Conservation (phyloP, 164 flowering plant genomes). For the Annona cherimola region DNA sequence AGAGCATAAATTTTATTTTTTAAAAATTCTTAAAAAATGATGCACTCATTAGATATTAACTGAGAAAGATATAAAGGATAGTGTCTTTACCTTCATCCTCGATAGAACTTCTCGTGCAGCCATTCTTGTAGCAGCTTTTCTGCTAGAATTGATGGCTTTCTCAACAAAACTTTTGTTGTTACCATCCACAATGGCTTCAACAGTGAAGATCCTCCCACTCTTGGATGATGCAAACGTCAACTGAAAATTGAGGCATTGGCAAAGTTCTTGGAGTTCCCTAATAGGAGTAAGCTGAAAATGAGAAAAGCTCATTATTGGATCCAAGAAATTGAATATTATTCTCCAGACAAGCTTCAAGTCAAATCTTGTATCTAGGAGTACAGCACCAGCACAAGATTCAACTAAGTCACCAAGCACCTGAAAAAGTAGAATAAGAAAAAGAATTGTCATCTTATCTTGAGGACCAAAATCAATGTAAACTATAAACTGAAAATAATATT, state of each 20-base stretch:
- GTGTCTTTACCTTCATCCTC: slow-evolving; percentile 50
- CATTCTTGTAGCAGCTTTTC: slow-evolving; percentile 51
- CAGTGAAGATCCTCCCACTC: slow-evolving; percentile 27
- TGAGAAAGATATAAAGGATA: neutral
- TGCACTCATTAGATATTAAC: too few relatives aligned
- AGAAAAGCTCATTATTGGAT: slow-evolving; percentile 48
- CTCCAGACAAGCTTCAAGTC: slow-evolving; percentile 60
- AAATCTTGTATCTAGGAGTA: slow-evolving; percentile 79
- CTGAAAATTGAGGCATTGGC: slow-evolving; percentile 49
- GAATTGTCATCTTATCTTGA: too few relatives aligned
- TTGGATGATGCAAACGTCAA: slow-evolving; percentile 28
- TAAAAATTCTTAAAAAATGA: neutral
- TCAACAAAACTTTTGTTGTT: slow-evolving; percentile 19
- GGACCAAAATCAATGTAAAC: neutral
- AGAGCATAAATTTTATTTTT: neutral
- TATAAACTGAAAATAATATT: neutral
- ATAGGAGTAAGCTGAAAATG: slow-evolving; percentile 57
- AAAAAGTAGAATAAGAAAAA: slow-evolving; percentile 13
- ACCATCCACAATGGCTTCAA: slow-evolving; percentile 39
- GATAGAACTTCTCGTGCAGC: slow-evolving; percentile 37
- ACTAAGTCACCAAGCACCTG: slow-evolving; percentile 96
- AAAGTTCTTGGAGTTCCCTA: slow-evolving; percentile 75
- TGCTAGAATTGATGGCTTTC: slow-evolving; percentile 39
- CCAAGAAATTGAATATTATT: slow-evolving; percentile 56
- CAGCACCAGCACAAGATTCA: slow-evolving; percentile 86